These are phyloP conservation scores for Rhizopus delemar DNA, from an alignment of 371 early-diverging fungal species.

Conservation along the genomic window DNA sequence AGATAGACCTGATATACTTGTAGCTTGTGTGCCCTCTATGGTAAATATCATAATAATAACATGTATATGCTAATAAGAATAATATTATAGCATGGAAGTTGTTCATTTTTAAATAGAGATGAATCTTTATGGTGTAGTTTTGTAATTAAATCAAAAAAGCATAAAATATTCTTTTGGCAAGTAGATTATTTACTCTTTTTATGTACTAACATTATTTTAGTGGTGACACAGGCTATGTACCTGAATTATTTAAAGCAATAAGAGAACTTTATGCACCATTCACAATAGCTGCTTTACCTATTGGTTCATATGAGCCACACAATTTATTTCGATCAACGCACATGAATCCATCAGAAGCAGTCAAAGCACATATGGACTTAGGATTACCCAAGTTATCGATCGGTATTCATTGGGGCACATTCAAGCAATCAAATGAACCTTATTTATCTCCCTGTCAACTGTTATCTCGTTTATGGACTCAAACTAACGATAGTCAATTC, in stretches of 20 bases:
- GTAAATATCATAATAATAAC: conserved; percentile 16
- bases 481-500: conserved; percentile 23
- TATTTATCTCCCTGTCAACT: conserved; percentile 15
- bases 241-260: conserved; percentile 58
- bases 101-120: conserved; percentile 54
- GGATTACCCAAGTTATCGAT: conserved; percentile 42
- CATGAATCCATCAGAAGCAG: conserved; percentile 61
- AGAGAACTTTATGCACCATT: conserved; percentile 55
- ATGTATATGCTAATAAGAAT: conserved; percentile 1
- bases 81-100: conserved; percentile 55
- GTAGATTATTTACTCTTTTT: neutral
- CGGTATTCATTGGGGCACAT: conserved; percentile 65
- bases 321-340: conserved; percentile 52
- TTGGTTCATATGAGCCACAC: conserved; percentile 58
- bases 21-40: conserved; percentile 60
- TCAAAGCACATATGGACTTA: conserved; percentile 54
- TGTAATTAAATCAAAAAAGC: conserved; percentile 44
- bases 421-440: conserved; percentile 27
- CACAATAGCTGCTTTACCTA: conserved; percentile 58
- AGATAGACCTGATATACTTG: conserved; percentile 40
- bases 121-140: conserved; percentile 62
- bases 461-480: conserved; percentile 5
- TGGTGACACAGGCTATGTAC: conserved; percentile 65
- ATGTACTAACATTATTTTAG: conserved; percentile 16
- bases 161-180: conserved; percentile 60